Percentiles rank a stretch among this genome's conserved stretches.
These are phyloP conservation scores for Cupressus sempervirens DNA, from an alignment of 75 land plant genomes.

Conservation along the genomic window DNA sequence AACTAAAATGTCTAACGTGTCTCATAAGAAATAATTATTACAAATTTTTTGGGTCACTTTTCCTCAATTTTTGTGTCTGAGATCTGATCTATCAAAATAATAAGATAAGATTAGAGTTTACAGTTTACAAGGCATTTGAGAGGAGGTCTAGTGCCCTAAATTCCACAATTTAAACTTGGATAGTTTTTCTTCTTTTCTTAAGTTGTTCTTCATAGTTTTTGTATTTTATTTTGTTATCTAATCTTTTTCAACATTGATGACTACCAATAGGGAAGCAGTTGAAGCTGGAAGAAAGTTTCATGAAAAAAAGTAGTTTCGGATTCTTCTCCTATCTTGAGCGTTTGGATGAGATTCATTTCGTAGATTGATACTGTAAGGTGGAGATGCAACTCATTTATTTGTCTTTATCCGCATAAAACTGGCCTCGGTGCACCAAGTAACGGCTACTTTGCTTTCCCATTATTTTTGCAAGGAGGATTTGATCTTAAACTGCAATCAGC, in stretches of 20 bases:
- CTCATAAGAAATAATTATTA: no score
- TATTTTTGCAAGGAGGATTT: neutral
- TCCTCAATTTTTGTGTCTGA: neutral
- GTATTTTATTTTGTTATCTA: neutral
- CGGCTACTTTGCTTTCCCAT: neutral
- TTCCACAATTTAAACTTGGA: neutral
- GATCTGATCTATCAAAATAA: neutral
- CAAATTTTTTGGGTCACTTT: neutral
- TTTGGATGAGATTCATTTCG: neutral
- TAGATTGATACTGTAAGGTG: neutral
- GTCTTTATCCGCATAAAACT: neutral
- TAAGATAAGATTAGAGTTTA: neutral
- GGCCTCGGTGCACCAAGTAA: neutral
- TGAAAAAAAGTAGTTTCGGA: constrained; percentile 18
- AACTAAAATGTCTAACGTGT: no score
- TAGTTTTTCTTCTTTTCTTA: neutral
- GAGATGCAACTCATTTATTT: neutral
- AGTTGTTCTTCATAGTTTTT: neutral
- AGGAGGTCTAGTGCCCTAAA: neutral
- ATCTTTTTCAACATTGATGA: neutral
- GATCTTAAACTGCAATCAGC: neutral
- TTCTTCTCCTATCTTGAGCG: neutral
- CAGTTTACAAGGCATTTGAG: neutral
- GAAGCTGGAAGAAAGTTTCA: constrained; percentile 83
- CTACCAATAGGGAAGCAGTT: constrained; percentile 71